phyloP scores from a whole-genome alignment of 371 early-diverging fungal species.

The Lichtheimia corymbifera region DNA sequence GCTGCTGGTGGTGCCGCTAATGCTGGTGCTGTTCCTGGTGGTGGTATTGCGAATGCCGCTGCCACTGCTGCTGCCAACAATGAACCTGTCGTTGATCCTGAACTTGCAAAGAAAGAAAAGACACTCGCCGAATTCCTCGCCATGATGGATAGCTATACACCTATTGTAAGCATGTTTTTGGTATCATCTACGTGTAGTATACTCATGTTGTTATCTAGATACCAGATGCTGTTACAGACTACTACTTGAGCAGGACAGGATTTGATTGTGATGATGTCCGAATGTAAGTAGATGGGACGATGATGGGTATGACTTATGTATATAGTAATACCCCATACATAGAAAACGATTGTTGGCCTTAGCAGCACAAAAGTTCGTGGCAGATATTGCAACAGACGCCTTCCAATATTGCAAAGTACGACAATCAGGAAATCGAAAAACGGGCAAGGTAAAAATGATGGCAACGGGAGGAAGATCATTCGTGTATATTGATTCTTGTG shows the following conservation, averaged over 20 bases:
- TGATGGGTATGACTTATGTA: neutral
- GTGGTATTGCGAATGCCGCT: neutral
- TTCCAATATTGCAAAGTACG: conserved; percentile 91
- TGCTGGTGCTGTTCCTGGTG: neutral
- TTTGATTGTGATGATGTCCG: conserved; percentile 91
- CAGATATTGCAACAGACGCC: conserved; percentile 94
- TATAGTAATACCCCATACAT: conserved; percentile 4
- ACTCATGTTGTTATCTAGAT: conserved; percentile 60
- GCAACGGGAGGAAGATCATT: neutral
- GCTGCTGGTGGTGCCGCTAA: neutral
- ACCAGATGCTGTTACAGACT: conserved; percentile 97
- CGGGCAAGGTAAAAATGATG: conserved; percentile 33
- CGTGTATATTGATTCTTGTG: neutral
- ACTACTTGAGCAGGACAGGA: conserved; percentile 92
- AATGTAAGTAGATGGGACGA: conserved; percentile 58
- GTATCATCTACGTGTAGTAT: neutral
- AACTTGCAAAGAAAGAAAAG: conserved; percentile 58
- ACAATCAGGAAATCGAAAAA: conserved; percentile 60
- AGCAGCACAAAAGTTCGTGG: conserved; percentile 94
- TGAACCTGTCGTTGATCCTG: conserved; percentile 21
- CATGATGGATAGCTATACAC: conserved; percentile 88
- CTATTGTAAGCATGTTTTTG: conserved; percentile 62
- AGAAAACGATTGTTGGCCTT: conserved; percentile 88
- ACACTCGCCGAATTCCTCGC: conserved; percentile 82
- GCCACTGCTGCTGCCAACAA: neutral